Evolutionary conservation across 2,329 filamentous ascomycete genomes (phyloP), one percentile per base, ranked within the genome.

Genomic region (Trichophyton equinum): DNA sequence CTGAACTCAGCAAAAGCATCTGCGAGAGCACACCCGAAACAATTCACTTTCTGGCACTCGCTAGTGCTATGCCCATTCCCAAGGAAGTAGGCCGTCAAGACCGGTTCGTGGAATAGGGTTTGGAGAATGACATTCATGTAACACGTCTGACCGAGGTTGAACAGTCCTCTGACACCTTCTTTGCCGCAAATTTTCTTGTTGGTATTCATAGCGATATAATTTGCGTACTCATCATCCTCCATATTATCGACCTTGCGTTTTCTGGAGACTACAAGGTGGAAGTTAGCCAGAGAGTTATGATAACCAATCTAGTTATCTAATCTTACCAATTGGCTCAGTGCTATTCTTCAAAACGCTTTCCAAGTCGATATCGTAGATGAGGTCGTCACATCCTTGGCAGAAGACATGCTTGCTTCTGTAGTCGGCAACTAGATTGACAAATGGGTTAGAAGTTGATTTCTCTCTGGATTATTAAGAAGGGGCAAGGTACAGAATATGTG

Each of bases 61-160:
- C 80, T 82, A 61, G 84, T 86, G 68, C 87, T 86, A 73, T 99
- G 92, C 0, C 91, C 90, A 71, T 96, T 91, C 46, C 88, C 86
- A 4, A 99, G 85, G 72, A 96, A 97, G 74, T 89, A 97, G 67
- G 92, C 91, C 62, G 89, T 85, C 33, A 99, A 82, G 51, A 96
- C 81, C 0, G 92, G 92, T 70, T 97, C 96, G 76, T 96, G 92
- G 60, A 97, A 82, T 67, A 99, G 85, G 61, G 88, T 91, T 73
- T 97, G 94, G 15, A 99, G 80, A 56, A 97, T 91, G 33, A 96
- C 92, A 68, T 94, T 95, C 81, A 97, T 92, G 75, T 96, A 99
- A 77, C 92, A 99, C 9, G 94, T 97, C 62, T 95, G 91, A n/a
- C 92, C 94, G 72, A 96, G 92, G 70, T 97, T 99, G 75, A 95